Evolutionary conservation across 1,284 basidiomycete species (phyloP), one percentile per base, ranked within the genome.

Genomic region (Puccinia horiana): DNA sequence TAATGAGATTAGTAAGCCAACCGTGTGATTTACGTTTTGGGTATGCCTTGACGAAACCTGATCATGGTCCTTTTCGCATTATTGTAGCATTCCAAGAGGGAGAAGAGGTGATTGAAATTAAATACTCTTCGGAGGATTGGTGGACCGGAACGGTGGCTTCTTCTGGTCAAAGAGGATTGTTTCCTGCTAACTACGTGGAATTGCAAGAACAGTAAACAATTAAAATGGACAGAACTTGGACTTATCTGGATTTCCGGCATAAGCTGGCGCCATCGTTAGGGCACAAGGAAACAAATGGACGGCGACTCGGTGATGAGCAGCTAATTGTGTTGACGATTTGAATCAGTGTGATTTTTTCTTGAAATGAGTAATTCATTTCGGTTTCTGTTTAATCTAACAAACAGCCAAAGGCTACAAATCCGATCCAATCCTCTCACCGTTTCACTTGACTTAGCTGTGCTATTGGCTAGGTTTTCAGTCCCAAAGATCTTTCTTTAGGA

Each of bases 361-460:
- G 44, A n/a, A n/a, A 6, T 54, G 52, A 23, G 12, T n/a, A 8
- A 54, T 54, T 23, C 52, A 14, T 54, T n/a, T 54, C 52, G 52
- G 20, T 54, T 54, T 54, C 16, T 54, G 52, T 54, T 54, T 54
- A 23, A 47, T 8, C 9, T 8, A 47, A 54, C 1, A 23, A n/a
- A n/a, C 44, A 14, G 2, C 44, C 44, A 54, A 54, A 54, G 52
- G 52, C 52, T 54, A 8, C 52, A 23, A 47, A 18, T 23, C 44
- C 52, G 8, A 54, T 20, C 52, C 52, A 54, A 8, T 18, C 4
- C 49, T 52, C 20, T 4, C 12, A 52, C 11, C 4, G 8, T 20
- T 9, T 12, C 12, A 99, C 87, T 97, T 97, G 0, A 93, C 96
- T 86, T 91, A 91, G 83, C 89, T 99, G 56, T 99, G 96, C 87